Evolutionary conservation across 2,329 filamentous ascomycete genomes (phyloP).

Genomic region (Pseudogymnoascus sp.): DNA sequence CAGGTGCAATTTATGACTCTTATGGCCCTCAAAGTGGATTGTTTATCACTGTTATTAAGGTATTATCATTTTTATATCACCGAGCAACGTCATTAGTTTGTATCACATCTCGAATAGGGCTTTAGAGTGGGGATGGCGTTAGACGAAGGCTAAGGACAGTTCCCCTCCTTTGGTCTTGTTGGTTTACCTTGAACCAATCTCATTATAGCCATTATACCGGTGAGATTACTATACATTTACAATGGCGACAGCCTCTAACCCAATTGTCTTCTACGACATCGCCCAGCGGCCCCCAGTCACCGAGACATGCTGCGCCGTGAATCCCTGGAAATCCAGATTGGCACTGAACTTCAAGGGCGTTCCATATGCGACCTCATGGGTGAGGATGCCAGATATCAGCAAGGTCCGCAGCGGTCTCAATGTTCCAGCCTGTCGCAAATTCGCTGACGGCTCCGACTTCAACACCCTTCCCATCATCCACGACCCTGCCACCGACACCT

Average conservation of each 20-base stretch:
- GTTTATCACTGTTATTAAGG: not conserved
- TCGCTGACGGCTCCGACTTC: slow-evolving; percentile 47
- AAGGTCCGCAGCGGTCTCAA: slow-evolving; percentile 38
- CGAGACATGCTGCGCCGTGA: slow-evolving; percentile 26
- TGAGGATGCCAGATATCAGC: slow-evolving; percentile 42
- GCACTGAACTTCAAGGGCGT: slow-evolving; percentile 41
- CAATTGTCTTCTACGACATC: slow-evolving; percentile 13
- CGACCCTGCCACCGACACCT: slow-evolving; percentile 33
- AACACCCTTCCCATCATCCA: slow-evolving; percentile 50
- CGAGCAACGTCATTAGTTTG: slow-evolving; percentile 4
- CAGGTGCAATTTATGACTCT: not conserved
- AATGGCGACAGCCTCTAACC: slow-evolving; percentile 1
- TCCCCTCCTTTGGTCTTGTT: not conserved
- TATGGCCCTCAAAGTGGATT: not conserved
- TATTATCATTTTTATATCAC: not conserved
- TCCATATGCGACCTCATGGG: slow-evolving; percentile 42
- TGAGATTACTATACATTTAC: not conserved
- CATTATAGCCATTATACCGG: not conserved
- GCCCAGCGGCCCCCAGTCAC: slow-evolving; percentile 8
- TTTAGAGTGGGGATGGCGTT: not conserved
- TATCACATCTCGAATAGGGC: not conserved
- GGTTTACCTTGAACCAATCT: not conserved
- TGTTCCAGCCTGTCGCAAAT: slow-evolving; percentile 42
- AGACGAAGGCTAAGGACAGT: not conserved
- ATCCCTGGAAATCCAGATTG: slow-evolving; percentile 42